Conservation (phyloP, 2,329 filamentous ascomycete species). For the Aspergillus bombycis region DNA sequence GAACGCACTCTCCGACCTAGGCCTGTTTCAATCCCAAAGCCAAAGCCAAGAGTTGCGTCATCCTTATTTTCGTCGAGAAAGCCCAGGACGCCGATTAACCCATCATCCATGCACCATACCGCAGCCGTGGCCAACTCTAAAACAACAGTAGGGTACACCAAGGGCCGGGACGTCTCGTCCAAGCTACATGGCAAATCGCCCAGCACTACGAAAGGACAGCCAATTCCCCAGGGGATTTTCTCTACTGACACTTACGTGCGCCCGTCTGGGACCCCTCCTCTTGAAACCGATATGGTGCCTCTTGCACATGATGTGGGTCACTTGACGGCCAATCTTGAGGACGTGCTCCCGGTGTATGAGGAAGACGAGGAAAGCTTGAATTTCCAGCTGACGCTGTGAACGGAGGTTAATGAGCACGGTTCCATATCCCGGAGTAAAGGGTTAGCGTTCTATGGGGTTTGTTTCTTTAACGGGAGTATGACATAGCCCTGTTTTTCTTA, state of each 20-base stretch:
- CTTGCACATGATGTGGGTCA: slow-evolving; percentile 37
- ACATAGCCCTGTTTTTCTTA: background rate
- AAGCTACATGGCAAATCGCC: slow-evolving; percentile 31
- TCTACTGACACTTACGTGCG: slow-evolving; percentile 48
- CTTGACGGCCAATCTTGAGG: slow-evolving; percentile 29
- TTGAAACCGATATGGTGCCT: slow-evolving; percentile 49
- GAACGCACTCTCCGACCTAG: slow-evolving; percentile 39
- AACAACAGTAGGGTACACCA: slow-evolving; percentile 83
- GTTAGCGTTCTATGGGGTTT: slow-evolving; percentile 14
- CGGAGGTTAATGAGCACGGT: slow-evolving; percentile 5
- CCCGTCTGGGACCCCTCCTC: slow-evolving; percentile 45
- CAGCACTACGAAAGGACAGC: slow-evolving; percentile 23
- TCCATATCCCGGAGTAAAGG: slow-evolving; percentile 1
- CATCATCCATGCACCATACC: slow-evolving; percentile 60
- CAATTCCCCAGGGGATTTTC: slow-evolving; percentile 33
- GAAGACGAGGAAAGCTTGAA: slow-evolving; percentile 44
- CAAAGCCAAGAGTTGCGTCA: slow-evolving; percentile 41
- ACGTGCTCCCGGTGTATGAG: slow-evolving; percentile 34
- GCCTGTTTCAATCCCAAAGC: slow-evolving; percentile 33
- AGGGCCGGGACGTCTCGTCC: slow-evolving; percentile 60
- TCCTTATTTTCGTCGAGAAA: slow-evolving; percentile 40
- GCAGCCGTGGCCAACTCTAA: slow-evolving; percentile 70
- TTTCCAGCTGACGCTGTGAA: slow-evolving; percentile 45
- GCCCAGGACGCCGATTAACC: slow-evolving; percentile 52
- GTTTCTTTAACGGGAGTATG: slow-evolving; percentile 14